Evolutionary conservation across 768 basidiomycete genomes (phyloP).

Genomic region (Rubroboletus satanas): DNA sequence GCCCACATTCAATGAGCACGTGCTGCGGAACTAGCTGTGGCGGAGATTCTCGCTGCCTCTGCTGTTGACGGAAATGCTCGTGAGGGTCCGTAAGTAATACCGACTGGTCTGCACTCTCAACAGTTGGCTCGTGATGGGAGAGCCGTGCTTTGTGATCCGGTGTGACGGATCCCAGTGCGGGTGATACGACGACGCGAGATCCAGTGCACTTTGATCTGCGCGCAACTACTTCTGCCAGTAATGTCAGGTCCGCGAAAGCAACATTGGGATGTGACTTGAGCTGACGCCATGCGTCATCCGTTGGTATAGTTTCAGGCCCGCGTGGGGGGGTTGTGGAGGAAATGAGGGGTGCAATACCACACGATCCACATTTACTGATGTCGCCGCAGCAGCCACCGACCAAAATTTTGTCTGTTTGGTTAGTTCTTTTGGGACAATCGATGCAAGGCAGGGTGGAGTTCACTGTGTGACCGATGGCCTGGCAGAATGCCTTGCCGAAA

Average conservation of each 20-base stretch:
- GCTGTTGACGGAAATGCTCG: conserved; percentile 47
- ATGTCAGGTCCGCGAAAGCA: conserved; percentile 73
- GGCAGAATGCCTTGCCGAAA: conserved; percentile 87
- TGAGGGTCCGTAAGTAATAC: conserved; percentile 53
- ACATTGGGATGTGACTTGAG: conserved; percentile 88
- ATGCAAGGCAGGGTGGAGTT: conserved; percentile 49
- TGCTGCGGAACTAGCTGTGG: conserved; percentile 59
- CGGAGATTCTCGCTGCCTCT: conserved; percentile 40
- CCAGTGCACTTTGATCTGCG: conserved; percentile 76
- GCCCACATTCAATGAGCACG: conserved; percentile 59
- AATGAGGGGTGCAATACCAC: conserved; percentile 31
- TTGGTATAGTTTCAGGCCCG: conserved; percentile 58
- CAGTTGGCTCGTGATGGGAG: conserved; percentile 10
- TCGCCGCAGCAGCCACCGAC: conserved; percentile 39
- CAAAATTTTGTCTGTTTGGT: conserved; percentile 25
- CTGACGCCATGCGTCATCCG: conserved; percentile 79
- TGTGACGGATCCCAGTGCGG: conserved; percentile 45
- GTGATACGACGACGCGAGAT: conserved; percentile 59
- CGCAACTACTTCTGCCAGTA: conserved; percentile 87
- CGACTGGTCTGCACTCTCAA: conserved; percentile 31
- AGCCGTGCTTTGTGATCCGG: conserved; percentile 38
- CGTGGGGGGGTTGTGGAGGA: conserved; percentile 20
- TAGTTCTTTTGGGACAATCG: conserved; percentile 47
- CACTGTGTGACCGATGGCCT: conserved; percentile 62
- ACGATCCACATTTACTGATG: conserved; percentile 27